These are phyloP conservation scores for Trametes punicea DNA, from an alignment of 768 basidiomycete genomes.

Conservation along the genomic window DNA sequence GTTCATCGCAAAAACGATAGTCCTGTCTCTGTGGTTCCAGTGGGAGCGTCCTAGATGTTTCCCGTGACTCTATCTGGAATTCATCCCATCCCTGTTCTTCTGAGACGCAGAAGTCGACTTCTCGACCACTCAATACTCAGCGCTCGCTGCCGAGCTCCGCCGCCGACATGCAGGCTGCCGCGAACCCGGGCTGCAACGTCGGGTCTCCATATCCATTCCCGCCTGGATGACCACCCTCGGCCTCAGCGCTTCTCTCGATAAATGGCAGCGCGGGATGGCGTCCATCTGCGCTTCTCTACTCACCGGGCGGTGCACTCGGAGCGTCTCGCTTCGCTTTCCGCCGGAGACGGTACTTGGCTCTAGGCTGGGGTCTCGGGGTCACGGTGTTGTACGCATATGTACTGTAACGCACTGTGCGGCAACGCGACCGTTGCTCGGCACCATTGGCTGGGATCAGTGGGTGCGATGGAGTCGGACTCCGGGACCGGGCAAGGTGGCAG, in stretches of 20 bases:
- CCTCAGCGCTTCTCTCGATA: background rate
- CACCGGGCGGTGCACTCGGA: background rate
- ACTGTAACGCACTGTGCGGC: background rate
- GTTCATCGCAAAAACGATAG: too few relatives aligned
- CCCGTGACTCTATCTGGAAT: too few relatives aligned
- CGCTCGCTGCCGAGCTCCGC: too few relatives aligned
- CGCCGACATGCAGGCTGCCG: background rate
- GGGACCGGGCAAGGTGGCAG: background rate
- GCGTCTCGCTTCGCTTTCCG: background rate
- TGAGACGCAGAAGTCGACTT: too few relatives aligned
- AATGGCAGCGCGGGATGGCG: background rate
- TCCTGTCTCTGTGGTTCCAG: too few relatives aligned
- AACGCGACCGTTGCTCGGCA: background rate
- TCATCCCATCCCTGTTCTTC: too few relatives aligned
- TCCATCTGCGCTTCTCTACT: background rate
- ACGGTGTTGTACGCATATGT: background rate
- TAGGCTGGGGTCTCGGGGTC: background rate
- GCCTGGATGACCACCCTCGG: background rate
- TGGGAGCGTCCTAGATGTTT: too few relatives aligned
- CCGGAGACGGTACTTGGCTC: background rate
- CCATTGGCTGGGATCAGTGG: background rate
- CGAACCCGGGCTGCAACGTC: background rate
- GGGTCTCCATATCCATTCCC: background rate
- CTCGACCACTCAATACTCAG: too few relatives aligned
- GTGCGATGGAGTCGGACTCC: background rate